Conservation (phyloP, 768 basidiomycete species). For the Tylopilus rubrobrunneus region DNA sequence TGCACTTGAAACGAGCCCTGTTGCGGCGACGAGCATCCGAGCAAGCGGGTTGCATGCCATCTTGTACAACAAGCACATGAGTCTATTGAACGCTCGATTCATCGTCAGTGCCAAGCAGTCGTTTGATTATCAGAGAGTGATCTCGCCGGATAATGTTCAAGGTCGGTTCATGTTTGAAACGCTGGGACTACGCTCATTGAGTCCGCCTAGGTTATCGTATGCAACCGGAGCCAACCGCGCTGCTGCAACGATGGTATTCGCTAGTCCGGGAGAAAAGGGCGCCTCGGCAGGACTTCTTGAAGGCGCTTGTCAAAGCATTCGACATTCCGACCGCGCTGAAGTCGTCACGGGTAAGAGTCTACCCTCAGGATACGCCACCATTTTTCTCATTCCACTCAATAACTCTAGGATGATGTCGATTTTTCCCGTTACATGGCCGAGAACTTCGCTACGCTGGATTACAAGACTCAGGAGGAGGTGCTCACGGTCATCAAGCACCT, state of each 20-base stretch:
- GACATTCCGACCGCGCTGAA: constrained; percentile 60
- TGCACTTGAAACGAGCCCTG: constrained; percentile 85
- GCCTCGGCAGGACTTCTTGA: constrained; percentile 82
- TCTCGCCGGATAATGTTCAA: constrained; percentile 44
- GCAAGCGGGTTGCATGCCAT: constrained; percentile 79
- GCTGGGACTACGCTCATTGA: neutral
- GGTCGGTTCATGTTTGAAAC: constrained; percentile 35
- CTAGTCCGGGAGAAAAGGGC: constrained; percentile 89
- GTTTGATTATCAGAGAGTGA: constrained; percentile 76
- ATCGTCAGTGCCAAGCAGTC: constrained; percentile 75
- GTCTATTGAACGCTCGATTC: constrained; percentile 84
- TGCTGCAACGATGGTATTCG: constrained; percentile 88
- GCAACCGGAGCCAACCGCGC: constrained; percentile 61
- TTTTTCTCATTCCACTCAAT: neutral
- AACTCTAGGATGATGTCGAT: constrained; percentile 68
- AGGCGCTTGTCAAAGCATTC: constrained; percentile 76
- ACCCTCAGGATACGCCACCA: no score
- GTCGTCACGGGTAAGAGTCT: constrained; percentile 50
- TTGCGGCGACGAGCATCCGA: constrained; percentile 55
- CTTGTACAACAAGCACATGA: constrained; percentile 85
- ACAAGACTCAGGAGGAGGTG: constrained; percentile 93
- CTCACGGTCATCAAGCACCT: constrained; percentile 79
- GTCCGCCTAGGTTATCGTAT: constrained; percentile 55
- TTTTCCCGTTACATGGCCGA: constrained; percentile 93
- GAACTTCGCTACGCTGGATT: constrained; percentile 88